Conservation (phyloP, 495 filamentous ascomycete genomes). For the Penicillium ochrochloron region DNA sequence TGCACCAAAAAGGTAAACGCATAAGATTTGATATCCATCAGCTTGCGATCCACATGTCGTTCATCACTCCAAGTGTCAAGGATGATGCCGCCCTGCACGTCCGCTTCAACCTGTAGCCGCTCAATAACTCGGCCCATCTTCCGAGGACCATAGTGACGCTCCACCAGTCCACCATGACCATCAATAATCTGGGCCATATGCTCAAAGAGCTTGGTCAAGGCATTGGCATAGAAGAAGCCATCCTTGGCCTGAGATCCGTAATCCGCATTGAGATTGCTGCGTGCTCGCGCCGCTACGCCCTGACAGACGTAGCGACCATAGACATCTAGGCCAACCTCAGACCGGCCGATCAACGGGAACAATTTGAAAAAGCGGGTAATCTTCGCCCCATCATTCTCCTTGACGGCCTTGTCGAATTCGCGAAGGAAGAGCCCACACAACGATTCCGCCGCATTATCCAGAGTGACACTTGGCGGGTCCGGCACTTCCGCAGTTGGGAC, state of each 20-base stretch:
- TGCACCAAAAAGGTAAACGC: constrained; percentile 96
- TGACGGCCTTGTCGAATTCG: constrained; percentile 92
- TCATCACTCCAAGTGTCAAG: constrained; percentile 96
- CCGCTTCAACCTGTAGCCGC: constrained; percentile 88
- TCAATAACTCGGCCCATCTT: constrained; percentile 98
- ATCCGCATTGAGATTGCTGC: constrained; percentile 72
- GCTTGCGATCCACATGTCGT: constrained; percentile 74
- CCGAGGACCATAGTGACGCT: constrained; percentile 87
- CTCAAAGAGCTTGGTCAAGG: constrained; percentile 90
- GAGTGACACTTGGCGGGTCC: constrained; percentile 83
- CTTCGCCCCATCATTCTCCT: constrained; percentile 79
- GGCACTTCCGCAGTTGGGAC: constrained; percentile 96
- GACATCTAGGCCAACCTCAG: constrained; percentile 87
- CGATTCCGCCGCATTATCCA: constrained; percentile 84
- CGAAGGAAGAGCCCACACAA: constrained; percentile 87
- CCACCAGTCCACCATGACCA: constrained; percentile 84
- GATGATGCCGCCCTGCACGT: constrained; percentile 96
- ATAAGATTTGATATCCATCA: constrained; percentile 95
- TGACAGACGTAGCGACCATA: constrained; percentile 96
- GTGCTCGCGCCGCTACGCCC: constrained; percentile 82
- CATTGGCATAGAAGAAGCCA: constrained; percentile 89
- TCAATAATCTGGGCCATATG: constrained; percentile 97
- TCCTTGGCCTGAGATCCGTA: constrained; percentile 65
- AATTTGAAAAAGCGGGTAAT: constrained; percentile 98
- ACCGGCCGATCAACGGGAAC: constrained; percentile 91